Conservation (phyloP, 192 early-diverging fungal species). For the Backusella mclennaniae region DNA sequence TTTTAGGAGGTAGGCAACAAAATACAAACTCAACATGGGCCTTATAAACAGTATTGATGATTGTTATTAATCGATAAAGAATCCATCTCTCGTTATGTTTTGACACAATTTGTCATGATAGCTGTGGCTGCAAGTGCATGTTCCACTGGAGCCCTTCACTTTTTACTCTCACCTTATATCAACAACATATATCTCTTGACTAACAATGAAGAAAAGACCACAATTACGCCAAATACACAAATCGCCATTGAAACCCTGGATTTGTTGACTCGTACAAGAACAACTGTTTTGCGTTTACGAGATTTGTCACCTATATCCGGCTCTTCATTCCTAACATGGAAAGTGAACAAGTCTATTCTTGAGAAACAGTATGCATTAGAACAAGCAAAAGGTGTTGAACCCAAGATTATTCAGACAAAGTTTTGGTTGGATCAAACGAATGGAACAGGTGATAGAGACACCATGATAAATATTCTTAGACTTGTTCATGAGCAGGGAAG, state of each 20-base stretch:
- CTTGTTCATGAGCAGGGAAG: conserved; percentile 26
- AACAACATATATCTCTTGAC: conserved; percentile 27
- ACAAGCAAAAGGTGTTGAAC: neutral
- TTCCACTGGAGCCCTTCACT: conserved; percentile 34
- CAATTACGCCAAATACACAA: conserved; percentile 32
- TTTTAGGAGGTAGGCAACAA: conserved; percentile 31
- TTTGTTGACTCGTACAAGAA: conserved; percentile 17
- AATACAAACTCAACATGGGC: neutral
- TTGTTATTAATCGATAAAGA: conserved; percentile 17
- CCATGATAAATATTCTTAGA: conserved; percentile 24
- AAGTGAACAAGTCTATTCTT: conserved; percentile 11
- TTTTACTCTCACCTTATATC: conserved; percentile 36
- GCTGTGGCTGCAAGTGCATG: conserved; percentile 32
- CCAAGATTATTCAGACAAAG: conserved; percentile 15
- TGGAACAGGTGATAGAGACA: conserved; percentile 22
- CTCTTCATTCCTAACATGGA: conserved; percentile 29
- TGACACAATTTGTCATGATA: conserved; percentile 22
- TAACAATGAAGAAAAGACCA: neutral
- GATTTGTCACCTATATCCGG: conserved; percentile 16
- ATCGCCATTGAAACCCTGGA: conserved; percentile 34
- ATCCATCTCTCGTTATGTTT: conserved; percentile 31
- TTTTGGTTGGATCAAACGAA: conserved; percentile 36
- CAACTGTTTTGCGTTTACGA: conserved; percentile 22
- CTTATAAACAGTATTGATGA: neutral
- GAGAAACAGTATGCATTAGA: conserved; percentile 9